phyloP scores from a whole-genome alignment of 805 yeast species.

The Blastobotrys mokoenaii region DNA sequence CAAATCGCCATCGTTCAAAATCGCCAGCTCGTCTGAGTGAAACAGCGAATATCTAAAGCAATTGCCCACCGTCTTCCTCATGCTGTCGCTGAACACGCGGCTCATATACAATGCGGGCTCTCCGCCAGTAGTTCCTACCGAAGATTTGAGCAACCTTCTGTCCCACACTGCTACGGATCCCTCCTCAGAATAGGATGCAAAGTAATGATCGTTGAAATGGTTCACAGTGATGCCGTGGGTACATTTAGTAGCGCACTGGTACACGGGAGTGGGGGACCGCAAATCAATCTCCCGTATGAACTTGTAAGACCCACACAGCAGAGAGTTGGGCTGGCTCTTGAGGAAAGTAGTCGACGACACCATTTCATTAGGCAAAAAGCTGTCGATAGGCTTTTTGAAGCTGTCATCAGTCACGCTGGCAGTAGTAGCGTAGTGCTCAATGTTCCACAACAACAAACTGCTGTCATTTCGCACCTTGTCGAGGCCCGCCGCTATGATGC shows the following conservation, averaged over 20 bases:
- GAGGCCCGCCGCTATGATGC: constrained; percentile 66
- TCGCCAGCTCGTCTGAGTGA: constrained; percentile 65
- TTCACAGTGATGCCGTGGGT: constrained; percentile 61
- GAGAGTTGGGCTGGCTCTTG: constrained; percentile 43
- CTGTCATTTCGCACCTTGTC: constrained; percentile 72
- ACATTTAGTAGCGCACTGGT: constrained; percentile 68
- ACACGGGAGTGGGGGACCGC: constrained; percentile 45
- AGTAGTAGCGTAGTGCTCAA: constrained; percentile 30
- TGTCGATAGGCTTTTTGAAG: constrained; percentile 19
- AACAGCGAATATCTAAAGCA: constrained; percentile 39
- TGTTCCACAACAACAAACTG: constrained; percentile 74
- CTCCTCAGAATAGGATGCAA: constrained; percentile 73
- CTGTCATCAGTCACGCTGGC: constrained; percentile 29
- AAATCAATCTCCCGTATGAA: constrained; percentile 70
- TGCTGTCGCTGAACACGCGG: constrained; percentile 12
- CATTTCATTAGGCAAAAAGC: constrained; percentile 66
- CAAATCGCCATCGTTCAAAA: constrained; percentile 67
- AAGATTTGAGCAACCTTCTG: constrained; percentile 23
- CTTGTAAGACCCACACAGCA: constrained; percentile 71
- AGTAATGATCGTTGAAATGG: constrained; percentile 56
- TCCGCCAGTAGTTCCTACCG: constrained; percentile 6
- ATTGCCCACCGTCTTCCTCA: constrained; percentile 15
- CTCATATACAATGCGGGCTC: constrained; percentile 18
- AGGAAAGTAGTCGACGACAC: constrained; percentile 61
- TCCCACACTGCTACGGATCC: constrained; percentile 69